A percentile compares a stretch with the other conserved stretches of the same genome.
Conservation (phyloP, 352 stramenopile genomes). For the Phytophthora fragariae region DNA sequence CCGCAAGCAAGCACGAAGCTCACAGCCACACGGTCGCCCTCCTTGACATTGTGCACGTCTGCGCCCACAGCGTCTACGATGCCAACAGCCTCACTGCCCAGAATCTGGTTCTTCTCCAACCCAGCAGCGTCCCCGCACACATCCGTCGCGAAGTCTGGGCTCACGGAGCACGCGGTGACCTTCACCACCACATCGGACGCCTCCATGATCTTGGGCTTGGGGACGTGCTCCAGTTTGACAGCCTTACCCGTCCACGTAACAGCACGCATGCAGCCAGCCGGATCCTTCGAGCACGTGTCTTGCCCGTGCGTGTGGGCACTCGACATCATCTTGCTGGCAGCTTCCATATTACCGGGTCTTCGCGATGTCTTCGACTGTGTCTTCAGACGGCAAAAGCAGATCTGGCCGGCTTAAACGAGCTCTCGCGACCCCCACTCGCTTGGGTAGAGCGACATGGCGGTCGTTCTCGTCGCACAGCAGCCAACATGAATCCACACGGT, state of each 20-base stretch:
- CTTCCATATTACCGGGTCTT: constrained; percentile 27
- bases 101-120: constrained; percentile 68
- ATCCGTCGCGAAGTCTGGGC: constrained; percentile 62
- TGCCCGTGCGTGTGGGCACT: constrained; percentile 30
- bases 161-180: constrained; percentile 70
- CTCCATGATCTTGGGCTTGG: constrained; percentile 66
- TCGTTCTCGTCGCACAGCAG: constrained; percentile 17
- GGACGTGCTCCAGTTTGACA: constrained; percentile 60
- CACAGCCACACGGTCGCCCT: constrained; percentile 77
- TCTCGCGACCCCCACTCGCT: not conserved
- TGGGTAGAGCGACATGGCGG: constrained; percentile 19
- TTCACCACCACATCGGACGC: constrained; percentile 65
- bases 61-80: constrained; percentile 61
- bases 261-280: constrained; percentile 64
- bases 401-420: constrained; percentile 13
- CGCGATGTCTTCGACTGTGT: constrained; percentile 11
- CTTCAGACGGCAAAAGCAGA: constrained; percentile 34
- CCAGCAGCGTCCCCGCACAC: constrained; percentile 41
- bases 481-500: no score
- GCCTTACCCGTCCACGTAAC: constrained; percentile 66
- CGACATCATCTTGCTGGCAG: constrained; percentile 38
- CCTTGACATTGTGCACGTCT: constrained; percentile 59
- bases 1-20: constrained; percentile 78
- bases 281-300: constrained; percentile 45
- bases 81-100: constrained; percentile 78